These are phyloP conservation scores for Bombardia bombarda DNA, from an alignment of 495 filamentous ascomycete species.

Conservation along the genomic window DNA sequence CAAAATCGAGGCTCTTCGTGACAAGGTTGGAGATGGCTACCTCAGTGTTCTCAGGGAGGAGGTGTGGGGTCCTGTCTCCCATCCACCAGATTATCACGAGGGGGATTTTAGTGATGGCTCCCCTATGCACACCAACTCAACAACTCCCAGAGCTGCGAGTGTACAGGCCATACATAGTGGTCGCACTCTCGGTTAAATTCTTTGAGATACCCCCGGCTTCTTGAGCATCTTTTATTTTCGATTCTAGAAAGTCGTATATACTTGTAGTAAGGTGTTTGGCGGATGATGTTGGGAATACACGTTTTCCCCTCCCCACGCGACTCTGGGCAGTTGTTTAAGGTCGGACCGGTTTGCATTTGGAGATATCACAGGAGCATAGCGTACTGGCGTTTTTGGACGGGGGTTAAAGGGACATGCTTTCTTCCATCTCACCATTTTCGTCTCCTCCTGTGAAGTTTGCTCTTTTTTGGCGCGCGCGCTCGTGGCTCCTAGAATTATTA, in stretches of 20 bases:
- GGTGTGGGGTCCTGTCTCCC: conserved; percentile 41
- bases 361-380: conserved; percentile 18
- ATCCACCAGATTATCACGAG: conserved; percentile 24
- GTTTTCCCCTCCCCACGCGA: conserved; percentile 1
- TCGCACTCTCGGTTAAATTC: conserved; percentile 36
- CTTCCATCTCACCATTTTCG: not conserved
- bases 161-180: conserved; percentile 44
- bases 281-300: conserved; percentile 12
- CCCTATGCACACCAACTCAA: conserved; percentile 32
- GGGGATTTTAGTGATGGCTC: conserved; percentile 33
- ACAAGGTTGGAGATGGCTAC: conserved; percentile 78
- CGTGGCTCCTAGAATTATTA: too few species aligned
- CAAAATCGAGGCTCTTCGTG: conserved; percentile 76
- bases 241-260: conserved; percentile 4
- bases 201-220: conserved; percentile 17
- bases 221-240: conserved; percentile 8
- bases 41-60: conserved; percentile 79
- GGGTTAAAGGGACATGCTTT: conserved; percentile 1
- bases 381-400: conserved; percentile 12
- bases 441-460: too few species aligned
- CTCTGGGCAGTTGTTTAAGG: not conserved
- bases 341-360: conserved; percentile 7
- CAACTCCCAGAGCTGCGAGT: conserved; percentile 35
- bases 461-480: too few species aligned
- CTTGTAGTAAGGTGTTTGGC: conserved; percentile 9